These are phyloP conservation scores for Eutreptiella sp. DNA, from an alignment of 208 protist species.

Conservation along the genomic window DNA sequence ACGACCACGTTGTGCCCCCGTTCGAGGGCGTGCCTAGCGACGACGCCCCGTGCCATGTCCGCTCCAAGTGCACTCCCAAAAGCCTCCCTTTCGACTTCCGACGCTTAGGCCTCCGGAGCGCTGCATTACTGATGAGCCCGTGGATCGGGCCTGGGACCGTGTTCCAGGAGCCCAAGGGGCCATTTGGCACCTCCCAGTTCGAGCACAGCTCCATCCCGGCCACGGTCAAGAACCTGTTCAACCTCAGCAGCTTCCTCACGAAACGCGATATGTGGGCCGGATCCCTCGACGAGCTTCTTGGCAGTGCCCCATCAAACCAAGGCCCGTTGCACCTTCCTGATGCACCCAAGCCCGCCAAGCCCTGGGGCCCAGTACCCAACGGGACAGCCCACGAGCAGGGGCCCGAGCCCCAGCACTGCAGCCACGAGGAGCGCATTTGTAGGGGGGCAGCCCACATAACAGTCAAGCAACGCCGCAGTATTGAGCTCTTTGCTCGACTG, in stretches of 20 bases:
- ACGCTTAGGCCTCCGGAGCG: slow-evolving; percentile 36
- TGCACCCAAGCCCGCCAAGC: slow-evolving; percentile 3
- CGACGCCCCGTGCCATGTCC: slow-evolving; percentile 1
- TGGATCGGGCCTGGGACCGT: slow-evolving; percentile 39
- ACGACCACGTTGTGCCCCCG: slow-evolving; percentile 42
- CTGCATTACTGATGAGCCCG: slow-evolving; percentile 38
- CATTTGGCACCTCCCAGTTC: slow-evolving; percentile 25
- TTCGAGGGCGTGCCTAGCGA: slow-evolving; percentile 24
- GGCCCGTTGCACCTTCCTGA: slow-evolving; percentile 30
- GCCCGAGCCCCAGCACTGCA: too few relatives aligned
- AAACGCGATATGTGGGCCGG: slow-evolving; percentile 35
- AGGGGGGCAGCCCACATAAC: too few relatives aligned
- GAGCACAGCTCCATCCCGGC: slow-evolving; percentile 36
- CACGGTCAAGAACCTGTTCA: slow-evolving; percentile 42
- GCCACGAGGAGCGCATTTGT: too few relatives aligned
- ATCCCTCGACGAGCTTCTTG: slow-evolving; percentile 23
- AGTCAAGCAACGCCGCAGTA: too few relatives aligned
- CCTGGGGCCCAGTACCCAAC: too few relatives aligned
- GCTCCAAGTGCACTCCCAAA: slow-evolving; percentile 22
- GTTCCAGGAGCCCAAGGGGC: slow-evolving; percentile 24
- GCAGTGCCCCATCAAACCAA: slow-evolving; percentile 1
- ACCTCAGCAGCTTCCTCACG: slow-evolving; percentile 26
- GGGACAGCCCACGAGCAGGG: too few relatives aligned
- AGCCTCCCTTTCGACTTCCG: slow-evolving; percentile 41
- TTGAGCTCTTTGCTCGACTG: too few relatives aligned